Evolutionary conservation across 2,329 filamentous ascomycete species (phyloP).

Genomic region (Cercospora brassicicola): DNA sequence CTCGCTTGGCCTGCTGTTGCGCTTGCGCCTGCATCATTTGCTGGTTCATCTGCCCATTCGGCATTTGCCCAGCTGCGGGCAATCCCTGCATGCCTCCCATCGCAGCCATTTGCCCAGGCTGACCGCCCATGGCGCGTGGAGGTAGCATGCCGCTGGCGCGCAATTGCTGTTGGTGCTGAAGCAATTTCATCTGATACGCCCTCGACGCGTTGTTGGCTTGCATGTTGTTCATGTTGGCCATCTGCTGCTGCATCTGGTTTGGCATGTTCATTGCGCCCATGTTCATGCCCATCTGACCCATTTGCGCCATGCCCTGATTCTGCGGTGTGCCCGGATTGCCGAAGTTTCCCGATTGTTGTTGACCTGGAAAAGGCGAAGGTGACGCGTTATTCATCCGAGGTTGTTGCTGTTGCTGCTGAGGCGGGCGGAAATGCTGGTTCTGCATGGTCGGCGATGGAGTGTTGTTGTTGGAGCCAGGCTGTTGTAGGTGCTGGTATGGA

Average conservation of each 20-base stretch:
- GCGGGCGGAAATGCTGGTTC: slow-evolving; percentile 68
- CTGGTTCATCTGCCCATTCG: slow-evolving; percentile 28
- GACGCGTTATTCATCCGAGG: slow-evolving; percentile 82
- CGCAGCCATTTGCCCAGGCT: slow-evolving; percentile 32
- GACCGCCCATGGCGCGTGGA: slow-evolving; percentile 30
- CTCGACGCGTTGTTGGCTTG: slow-evolving; percentile 69
- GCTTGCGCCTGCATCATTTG: slow-evolving; percentile 23
- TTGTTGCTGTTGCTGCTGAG: slow-evolving; percentile 57
- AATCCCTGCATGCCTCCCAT: slow-evolving; percentile 25
- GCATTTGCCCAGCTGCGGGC: slow-evolving; percentile 25
- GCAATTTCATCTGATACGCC: slow-evolving; percentile 81
- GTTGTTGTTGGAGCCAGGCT: slow-evolving; percentile 75
- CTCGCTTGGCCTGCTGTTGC: slow-evolving; percentile 33
- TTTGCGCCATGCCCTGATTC: slow-evolving; percentile 31
- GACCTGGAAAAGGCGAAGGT: slow-evolving; percentile 72
- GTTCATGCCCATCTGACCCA: slow-evolving; percentile 45
- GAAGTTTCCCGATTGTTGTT: slow-evolving; percentile 31
- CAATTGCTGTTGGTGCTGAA: slow-evolving; percentile 70
- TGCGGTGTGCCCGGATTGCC: slow-evolving; percentile 44
- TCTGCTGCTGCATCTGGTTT: slow-evolving; percentile 49
- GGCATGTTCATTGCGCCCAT: slow-evolving; percentile 37
- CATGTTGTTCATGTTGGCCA: slow-evolving; percentile 40
- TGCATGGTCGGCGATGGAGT: slow-evolving; percentile 92
- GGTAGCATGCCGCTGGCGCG: slow-evolving; percentile 43
- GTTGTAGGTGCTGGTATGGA: slow-evolving; percentile 73